Evolutionary conservation across 768 basidiomycete genomes (phyloP), one percentile per base, ranked within the genome.

Genomic region (Agrocybe chaxingu): DNA sequence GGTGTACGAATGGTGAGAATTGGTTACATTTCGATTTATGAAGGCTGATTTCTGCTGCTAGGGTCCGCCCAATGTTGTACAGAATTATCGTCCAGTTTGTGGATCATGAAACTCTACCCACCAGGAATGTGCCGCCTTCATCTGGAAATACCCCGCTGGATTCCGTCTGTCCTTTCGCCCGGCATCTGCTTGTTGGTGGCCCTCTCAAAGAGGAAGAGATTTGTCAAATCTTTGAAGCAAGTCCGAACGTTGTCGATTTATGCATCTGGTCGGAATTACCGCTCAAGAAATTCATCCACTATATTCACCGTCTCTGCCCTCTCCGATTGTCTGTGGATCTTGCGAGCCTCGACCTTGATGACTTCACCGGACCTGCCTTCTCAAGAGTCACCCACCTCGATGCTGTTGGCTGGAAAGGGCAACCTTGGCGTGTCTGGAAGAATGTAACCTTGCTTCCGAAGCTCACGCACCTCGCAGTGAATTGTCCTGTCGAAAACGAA

Each of bases 151-250:
- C 54, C 32, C 6, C 12, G 11, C 13, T 51, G 4, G 39, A 39
- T 8, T 51, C 47, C 37, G 44, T 43, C 29, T 49, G 54, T 12
- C 30, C 39, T 11, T 51, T 48, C 38, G 54, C 51, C 4, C 43
- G 41, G 33, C 52, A 48, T n/a, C 52, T 53, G 12, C 45, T 55
- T n/a, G 50, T 58, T 29, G 54, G 54, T 8, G 54, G 54, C 4
- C 38, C 43, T 12, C 48, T 45, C 32, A 41, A 45, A 29, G 36
- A 16, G 24, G 29, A 35, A 3, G 42, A 33, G 3, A 49, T 54
- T 1, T 11, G 18, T n/a, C 33, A 40, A 13, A 39, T 53, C 44
- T 33, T 58, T 1, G 30, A 35, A 1, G 40, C 49, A 8, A 55
- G 57, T 34, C 51, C 54, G 2, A 51, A 47, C 24, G n/a, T 55